Evolutionary conservation across 805 yeast species (phyloP).

Genomic region (Candida ortonii): DNA sequence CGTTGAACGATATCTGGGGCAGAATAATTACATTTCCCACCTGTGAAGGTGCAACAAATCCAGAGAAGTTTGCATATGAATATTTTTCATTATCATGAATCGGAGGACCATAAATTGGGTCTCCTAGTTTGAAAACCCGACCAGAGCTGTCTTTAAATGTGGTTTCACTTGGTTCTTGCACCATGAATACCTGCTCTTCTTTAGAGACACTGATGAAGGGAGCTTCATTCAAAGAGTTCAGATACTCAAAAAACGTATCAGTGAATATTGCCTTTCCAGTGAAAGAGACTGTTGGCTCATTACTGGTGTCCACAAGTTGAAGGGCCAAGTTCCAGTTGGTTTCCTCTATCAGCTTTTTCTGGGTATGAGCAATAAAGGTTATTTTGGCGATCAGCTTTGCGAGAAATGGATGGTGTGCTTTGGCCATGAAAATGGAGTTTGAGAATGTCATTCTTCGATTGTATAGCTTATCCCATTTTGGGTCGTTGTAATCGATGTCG

Average conservation of each 20-base stretch:
- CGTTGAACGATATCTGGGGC: slow-evolving; percentile 21
- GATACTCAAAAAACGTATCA: slow-evolving; percentile 22
- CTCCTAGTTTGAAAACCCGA: slow-evolving; percentile 1
- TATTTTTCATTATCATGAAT: slow-evolving; percentile 8
- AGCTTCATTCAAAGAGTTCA: slow-evolving; percentile 14
- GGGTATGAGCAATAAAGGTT: slow-evolving; percentile 13
- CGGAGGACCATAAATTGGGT: slow-evolving; percentile 15
- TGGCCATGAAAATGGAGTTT: slow-evolving; percentile 19
- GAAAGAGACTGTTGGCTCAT: slow-evolving; percentile 20
- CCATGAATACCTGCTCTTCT: slow-evolving; percentile 9
- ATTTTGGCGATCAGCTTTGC: slow-evolving; percentile 24
- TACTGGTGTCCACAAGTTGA: slow-evolving; percentile 13
- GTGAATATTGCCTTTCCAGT: slow-evolving; percentile 25
- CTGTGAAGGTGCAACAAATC: slow-evolving; percentile 16
- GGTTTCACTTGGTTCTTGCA: slow-evolving; percentile 1
- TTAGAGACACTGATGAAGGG: slow-evolving; percentile 6
- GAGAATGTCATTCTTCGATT: slow-evolving; percentile 21
- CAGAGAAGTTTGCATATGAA: slow-evolving; percentile 19
- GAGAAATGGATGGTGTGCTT: slow-evolving; percentile 25
- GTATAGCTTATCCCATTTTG: slow-evolving; percentile 19
- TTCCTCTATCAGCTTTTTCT: slow-evolving; percentile 3
- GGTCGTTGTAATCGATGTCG: slow-evolving; percentile 19
- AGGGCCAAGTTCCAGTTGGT: slow-evolving; percentile 16
- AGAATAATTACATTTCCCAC: slow-evolving; percentile 17
- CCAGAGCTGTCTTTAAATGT: slow-evolving; percentile 5